A percentile compares a stretch with the other conserved stretches of the same genome.
Evolutionary conservation across 345 rosid genomes (phyloP).

Genomic region (Bruguiera sexangula): DNA sequence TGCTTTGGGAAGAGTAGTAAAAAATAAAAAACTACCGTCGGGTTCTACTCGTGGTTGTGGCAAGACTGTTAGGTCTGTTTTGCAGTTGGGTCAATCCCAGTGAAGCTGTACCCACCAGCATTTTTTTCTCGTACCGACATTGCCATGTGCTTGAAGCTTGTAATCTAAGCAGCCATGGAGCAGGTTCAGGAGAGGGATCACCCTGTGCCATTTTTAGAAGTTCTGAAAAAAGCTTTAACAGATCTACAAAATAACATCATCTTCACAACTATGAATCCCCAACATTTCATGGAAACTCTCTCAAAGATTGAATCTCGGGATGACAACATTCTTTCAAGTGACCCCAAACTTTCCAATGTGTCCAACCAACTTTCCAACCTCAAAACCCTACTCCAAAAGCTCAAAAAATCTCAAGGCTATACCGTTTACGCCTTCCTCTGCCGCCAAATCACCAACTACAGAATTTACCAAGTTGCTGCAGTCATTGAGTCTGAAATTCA

Average conservation of each 20-base stretch:
- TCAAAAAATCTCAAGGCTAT: constrained; percentile 24
- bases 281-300: constrained; percentile 22
- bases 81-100: background rate
- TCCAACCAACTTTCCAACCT: constrained; percentile 31
- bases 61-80: constrained; percentile 5
- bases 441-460: constrained; percentile 40
- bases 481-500: constrained; percentile 37
- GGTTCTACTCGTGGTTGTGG: too few species aligned
- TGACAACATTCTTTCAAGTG: constrained; percentile 10
- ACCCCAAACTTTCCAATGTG: constrained; percentile 32
- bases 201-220: constrained; percentile 16
- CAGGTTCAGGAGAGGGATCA: constrained; percentile 6
- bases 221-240: constrained; percentile 34
- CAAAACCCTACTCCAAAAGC: constrained; percentile 34
- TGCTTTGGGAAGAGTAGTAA: too few species aligned
- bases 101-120: background rate
- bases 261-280: constrained; percentile 26
- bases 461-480: constrained; percentile 33
- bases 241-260: constrained; percentile 38
- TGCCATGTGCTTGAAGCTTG: background rate
- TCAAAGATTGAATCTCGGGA: constrained; percentile 23
- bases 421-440: constrained; percentile 30
- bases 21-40: too few species aligned
- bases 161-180: constrained; percentile 29
- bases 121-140: too few species aligned